Base-by-base conservation (phyloP, 768 basidiomycete species). In the Holtermanniella nyarrowii region DNA sequence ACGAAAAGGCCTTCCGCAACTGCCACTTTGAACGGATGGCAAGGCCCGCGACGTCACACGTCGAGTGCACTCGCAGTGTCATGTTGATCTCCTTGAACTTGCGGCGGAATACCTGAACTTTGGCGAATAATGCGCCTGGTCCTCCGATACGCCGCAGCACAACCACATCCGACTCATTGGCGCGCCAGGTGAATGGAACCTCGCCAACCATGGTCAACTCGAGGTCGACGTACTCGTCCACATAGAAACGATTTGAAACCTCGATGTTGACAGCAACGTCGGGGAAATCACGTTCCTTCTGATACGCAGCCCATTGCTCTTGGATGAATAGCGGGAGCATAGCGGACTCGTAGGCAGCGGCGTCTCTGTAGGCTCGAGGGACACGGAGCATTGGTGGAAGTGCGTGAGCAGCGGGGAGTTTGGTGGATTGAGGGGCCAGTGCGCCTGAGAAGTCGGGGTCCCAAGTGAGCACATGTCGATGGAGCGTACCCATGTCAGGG, bases 291-390 rank as follows among this genome's bases (percentile, higher is more conserved):
- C 31, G 31, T 3, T 87, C 81, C 57, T 86, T 81, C 5, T 77
- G 63, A 21, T 93, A 78, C 65, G 93, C 88, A 24, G 84, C 80
- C 91, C 95, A 96, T 56, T 86, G 82, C 72, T 99, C 95, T 52
- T 86, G 74, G 18, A 90, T 72, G 23, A 97, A 74, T 14, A 97
- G 76, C 1, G 93, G 90, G 65, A 88, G 82, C 67, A 95, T 89
- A 42, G 84, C 76, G 21, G 74, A 73, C 40, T 79, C 77, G 69
- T 93, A 97, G 18, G 87, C 79, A 1, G 74, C 67, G 52, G 82
- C 78, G 46, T 79, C 77, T 1, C 60, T 51, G 69, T 96, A 97
- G 11, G 68, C 74, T 49, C 81, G 78, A 0, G 86, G 85, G 5
- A 95, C 76, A 16, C 69, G 72, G 12, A 68, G 46, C 25, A 77